Conservation (phyloP, 139 green algal genomes). For the Chlamydomonas urium region DNA sequence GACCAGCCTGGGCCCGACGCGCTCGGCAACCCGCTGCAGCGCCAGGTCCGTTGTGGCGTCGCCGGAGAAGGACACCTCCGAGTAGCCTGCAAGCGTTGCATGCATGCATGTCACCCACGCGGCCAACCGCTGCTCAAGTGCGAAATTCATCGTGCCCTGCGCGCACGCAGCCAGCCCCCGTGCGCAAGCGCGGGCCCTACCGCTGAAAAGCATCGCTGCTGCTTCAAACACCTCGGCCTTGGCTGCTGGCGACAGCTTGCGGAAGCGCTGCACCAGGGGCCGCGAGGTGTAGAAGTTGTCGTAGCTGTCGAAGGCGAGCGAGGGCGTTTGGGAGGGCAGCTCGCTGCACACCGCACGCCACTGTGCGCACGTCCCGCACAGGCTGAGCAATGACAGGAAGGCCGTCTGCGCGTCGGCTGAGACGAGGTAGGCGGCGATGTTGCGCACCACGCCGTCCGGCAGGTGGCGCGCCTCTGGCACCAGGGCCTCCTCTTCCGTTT, state of each 20-base stretch:
- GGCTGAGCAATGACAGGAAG: constrained; percentile 37
- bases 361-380: constrained; percentile 48
- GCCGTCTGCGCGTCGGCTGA: constrained; percentile 2
- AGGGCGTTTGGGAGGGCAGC: constrained; percentile 21
- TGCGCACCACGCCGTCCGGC: constrained; percentile 22
- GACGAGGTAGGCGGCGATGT: constrained; percentile 24
- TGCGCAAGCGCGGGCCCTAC: too few species aligned
- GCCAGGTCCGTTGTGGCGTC: constrained; percentile 43
- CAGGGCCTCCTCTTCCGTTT: background rate
- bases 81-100: constrained; percentile 44
- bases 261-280: constrained; percentile 36
- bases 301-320: constrained; percentile 44
- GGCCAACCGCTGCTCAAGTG: too few species aligned
- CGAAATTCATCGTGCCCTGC: too few species aligned
- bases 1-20: constrained; percentile 21
- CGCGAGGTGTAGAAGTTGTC: constrained; percentile 40
- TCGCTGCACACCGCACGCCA: constrained; percentile 38
- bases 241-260: constrained; percentile 1
- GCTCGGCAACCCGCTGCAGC: constrained; percentile 20
- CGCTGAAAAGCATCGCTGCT: constrained; percentile 33
- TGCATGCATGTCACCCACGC: too few species aligned
- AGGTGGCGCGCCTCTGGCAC: constrained; percentile 13
- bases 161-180: too few species aligned
- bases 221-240: constrained; percentile 43
- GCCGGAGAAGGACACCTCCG: constrained; percentile 36